Percentiles rank a stretch among this genome's conserved stretches.
These are phyloP conservation scores for Ligustrum vulgare DNA, from an alignment of 257 asterid genomes.

Conservation along the genomic window DNA sequence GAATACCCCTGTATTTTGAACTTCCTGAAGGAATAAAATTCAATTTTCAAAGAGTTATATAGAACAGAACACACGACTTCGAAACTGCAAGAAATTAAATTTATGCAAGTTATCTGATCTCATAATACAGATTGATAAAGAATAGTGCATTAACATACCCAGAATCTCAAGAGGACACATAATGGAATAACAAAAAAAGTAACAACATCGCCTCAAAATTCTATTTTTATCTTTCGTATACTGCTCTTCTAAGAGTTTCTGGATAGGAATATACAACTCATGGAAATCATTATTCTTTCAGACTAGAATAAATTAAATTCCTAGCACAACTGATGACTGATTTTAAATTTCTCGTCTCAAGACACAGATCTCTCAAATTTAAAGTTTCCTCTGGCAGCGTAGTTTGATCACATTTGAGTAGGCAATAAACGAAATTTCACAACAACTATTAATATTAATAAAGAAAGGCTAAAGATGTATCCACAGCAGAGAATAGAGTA, in stretches of 20 bases:
- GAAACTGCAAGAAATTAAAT: constrained; percentile 7
- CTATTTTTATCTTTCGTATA: constrained; percentile 13
- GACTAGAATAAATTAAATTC: constrained; percentile 20
- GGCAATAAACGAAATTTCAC: constrained; percentile 30
- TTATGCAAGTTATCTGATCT: constrained; percentile 3
- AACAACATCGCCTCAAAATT: constrained; percentile 11
- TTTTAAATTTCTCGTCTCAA: constrained; percentile 25
- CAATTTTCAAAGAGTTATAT: constrained; percentile 22
- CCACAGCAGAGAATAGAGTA: constrained; percentile 5
- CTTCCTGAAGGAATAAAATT: constrained; percentile 43
- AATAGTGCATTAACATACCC: constrained; percentile 17
- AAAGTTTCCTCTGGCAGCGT: constrained; percentile 26
- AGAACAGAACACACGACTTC: neutral
- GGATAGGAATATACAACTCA: constrained; percentile 16
- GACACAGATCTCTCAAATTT: constrained; percentile 27
- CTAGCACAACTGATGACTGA: constrained; percentile 29
- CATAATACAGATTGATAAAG: constrained; percentile 7
- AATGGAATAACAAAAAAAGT: constrained; percentile 3
- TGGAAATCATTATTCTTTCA: neutral
- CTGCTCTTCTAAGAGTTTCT: constrained; percentile 7
- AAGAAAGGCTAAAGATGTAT: constrained; percentile 15
- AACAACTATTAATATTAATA: constrained; percentile 25
- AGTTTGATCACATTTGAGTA: constrained; percentile 35
- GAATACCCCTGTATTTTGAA: constrained; percentile 40
- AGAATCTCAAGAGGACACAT: neutral